Evolutionary conservation across 2,329 filamentous ascomycete species (phyloP), one percentile per base, ranked within the genome.

Genomic region (Aspergillus ustus): DNA sequence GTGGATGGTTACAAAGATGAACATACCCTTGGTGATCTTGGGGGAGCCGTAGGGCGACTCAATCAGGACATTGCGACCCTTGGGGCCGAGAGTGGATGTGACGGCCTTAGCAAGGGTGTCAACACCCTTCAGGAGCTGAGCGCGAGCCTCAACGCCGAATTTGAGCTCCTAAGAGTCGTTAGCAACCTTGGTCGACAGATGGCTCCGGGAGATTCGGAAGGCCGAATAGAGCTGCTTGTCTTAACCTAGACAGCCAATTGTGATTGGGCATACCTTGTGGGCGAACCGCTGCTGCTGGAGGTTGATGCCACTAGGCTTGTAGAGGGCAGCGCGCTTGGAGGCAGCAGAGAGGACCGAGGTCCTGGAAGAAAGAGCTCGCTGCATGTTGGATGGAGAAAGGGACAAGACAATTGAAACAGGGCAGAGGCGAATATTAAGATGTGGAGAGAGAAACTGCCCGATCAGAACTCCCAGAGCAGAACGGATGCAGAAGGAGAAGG

Each of bases 41-140:
- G 95, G 95, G 52, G 95, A 97, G 80, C 95, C 95, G 76, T 97
- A 99, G 85, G 92, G 92, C 66, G 94, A 97, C 85, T 99, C 95
- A 72, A 99, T 99, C 76, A 99, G 81, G 70, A 99, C 95, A 83
- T 98, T 99, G 78, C 95, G 90, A 80, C 95, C 95, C 87, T 99
- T 99, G 74, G 95, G 95, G 70, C 95, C 95, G 65, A 99, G 87
- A 68, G 95, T 99, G 66, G 94, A 97, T 67, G 94, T 91, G 67
- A 99, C 95, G 67, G 95, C 95, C 84, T 90, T 96, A 73, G 95
- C 93, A 67, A 99, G 89, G 70, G 95, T 98, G 80, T 99, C 95
- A 68, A 98, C 93, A 87, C 95, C 95, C 75, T 89, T 89, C 69
- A 99, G 87, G 66, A 99, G 89, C 71, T 92, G 80, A 73, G 93